Evolutionary conservation across 2,329 filamentous ascomycete genomes (phyloP), one percentile per base, ranked within the genome.

Genomic region (Apiospora marii): DNA sequence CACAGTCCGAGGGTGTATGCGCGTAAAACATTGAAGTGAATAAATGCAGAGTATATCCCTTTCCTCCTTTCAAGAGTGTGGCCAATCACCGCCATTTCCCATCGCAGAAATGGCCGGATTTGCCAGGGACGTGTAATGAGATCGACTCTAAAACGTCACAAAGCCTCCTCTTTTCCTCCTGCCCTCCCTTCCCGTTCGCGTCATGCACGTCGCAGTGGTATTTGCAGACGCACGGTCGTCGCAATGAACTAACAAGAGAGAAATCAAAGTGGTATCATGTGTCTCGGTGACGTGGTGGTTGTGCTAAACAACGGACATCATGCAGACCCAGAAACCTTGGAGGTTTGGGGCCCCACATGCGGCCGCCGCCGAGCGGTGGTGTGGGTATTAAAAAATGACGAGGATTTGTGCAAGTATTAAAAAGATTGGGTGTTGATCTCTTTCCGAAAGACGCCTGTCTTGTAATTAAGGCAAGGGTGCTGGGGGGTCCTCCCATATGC

Each of bases 261-360:
- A 64, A 64, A 64, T 24, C 58, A 64, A 64, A 64, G 58, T 64
- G 58, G 58, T 64, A 64, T 64, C 34, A 64, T 41, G 34, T 64
- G 58, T 64, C 30, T 64, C 58, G 58, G 58, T 64, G 58, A 64
- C 58, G 58, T 64, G 58, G 58, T 41, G 58, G 34, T 41, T 37
- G 8, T 64, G 58, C 58, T 41, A 30, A 64, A 64, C 58, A 24
- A 64, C 58, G 22, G 34, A 12, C 58, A 14, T 64, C 58, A 37
- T 64, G 58, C 58, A 64, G 58, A 41, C 34, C 58, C 58, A n/a
- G 19, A 22, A 64, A 64, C 58, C 58, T 64, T 41, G 34, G 58
- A 34, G 58, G 22, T n/a, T 41, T 16, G 12, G 10, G 34, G 58
- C 58, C 58, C 58, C 58, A 64, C 58, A 64, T n/a, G 58, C 53